Base-by-base conservation (phyloP, 441 rosid species). In the Croton setiger region DNA sequence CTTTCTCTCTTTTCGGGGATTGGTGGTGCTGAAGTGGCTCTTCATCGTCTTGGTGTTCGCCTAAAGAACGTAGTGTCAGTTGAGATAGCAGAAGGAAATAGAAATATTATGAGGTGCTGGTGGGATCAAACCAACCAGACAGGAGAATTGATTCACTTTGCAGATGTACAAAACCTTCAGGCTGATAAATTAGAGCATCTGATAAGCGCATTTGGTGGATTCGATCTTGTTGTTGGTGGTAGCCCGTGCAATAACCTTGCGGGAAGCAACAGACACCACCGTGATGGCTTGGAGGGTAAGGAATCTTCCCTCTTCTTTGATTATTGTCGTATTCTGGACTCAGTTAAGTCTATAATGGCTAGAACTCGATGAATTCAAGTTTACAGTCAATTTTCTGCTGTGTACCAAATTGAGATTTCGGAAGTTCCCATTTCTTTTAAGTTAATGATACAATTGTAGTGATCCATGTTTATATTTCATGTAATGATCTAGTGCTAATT, bases 11-110 rank as follows among this genome's bases (percentile, higher is more conserved):
- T 94, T 78, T 86, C 98, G 31, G 99, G 99, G 4, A 94, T 94
- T 20, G 99, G 99, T 15, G 99, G 98, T 20, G 99, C 85, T 0
- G 98, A 94, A 76, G 97, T 94, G 48, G 96, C 97, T 10, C 83
- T 94, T n/a, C 86, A 92, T 64, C 84, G 96, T 39, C 92, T 91
- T 15, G 88, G 90, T 7, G 63, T 93, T 27, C 86, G 75, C 0
- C 56, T 91, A 76, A 93, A 91, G 75, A 78, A 59, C 14, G 93
- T 93, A 2, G 97, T 91, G 2, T 81, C 97, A 0, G 97, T 89
- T 7, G 97, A 93, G 73, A 89, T 79, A 12, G 84, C 93, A 0
- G 87, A 87, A 68, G 88, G 64, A 0, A 93, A 87, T 55, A 82
- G 93, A 55, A 76, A 72, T 47, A 84, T 92, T 0, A 7, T 86